These are phyloP conservation scores for Neurospora sp. DNA, from an alignment of 495 filamentous ascomycete genomes.

Conservation along the genomic window DNA sequence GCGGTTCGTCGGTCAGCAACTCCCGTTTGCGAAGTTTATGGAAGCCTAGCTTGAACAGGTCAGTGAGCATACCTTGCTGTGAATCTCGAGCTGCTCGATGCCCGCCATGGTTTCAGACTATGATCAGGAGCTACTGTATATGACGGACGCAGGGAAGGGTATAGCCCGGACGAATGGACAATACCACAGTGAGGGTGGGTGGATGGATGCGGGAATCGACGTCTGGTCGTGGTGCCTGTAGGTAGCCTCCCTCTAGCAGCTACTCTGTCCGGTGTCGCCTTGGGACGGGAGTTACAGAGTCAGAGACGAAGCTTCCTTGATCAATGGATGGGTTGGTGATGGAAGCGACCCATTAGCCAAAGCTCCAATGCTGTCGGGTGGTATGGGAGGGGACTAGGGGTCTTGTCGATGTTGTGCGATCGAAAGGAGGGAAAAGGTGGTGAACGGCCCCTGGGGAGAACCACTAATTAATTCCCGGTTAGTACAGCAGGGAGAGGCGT, in stretches of 20 bases:
- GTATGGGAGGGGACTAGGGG: not conserved
- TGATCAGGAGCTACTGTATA: not conserved
- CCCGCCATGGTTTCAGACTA: constrained; percentile 54
- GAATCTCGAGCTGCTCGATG: constrained; percentile 95
- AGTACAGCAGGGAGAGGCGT: not conserved
- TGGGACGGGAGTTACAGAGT: not conserved
- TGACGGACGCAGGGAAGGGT: not conserved
- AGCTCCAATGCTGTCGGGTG: not conserved
- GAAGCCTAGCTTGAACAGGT: not conserved
- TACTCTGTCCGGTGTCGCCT: not conserved
- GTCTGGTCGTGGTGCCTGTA: not conserved
- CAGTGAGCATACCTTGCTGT: constrained; percentile 69
- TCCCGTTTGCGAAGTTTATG: not conserved
- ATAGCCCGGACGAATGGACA: not conserved
- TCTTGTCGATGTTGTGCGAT: not conserved
- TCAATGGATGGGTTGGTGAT: not conserved
- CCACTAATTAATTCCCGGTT: not conserved
- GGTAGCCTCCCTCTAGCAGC: not conserved
- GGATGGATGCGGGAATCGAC: not conserved
- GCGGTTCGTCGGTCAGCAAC: not conserved
- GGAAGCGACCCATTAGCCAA: not conserved
- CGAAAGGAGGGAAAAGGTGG: not conserved
- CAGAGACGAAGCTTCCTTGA: not conserved
- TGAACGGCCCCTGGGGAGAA: not conserved
- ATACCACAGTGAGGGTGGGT: not conserved